Base-by-base conservation (phyloP, 2,329 filamentous ascomycete genomes). In the Colletotrichum caudatum region DNA sequence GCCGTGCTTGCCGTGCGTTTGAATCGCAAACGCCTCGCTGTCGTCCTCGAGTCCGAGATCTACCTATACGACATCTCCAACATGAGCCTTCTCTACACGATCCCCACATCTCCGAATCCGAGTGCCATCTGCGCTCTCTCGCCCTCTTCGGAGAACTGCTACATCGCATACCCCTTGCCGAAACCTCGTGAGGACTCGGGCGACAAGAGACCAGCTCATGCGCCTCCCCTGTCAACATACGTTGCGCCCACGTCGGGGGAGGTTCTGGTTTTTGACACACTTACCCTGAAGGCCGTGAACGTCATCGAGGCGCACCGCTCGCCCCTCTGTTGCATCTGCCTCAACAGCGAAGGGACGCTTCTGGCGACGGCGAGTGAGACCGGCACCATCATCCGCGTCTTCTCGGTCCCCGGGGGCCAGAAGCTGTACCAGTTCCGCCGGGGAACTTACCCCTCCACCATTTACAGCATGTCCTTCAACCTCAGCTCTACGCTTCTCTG, bases 401-500 rank as follows among this genome's bases (percentile, higher is more conserved):
- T 99, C 81, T 94, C 94, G 1, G 90, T 99, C 1, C 96, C 96
- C 3, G 90, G 91, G 74, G 96, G 94, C 14, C 92, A 95, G 78
- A 99, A 98, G 81, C 87, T 99, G 23, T 98, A 95, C 81, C 95
- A 99, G 80, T 99, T 99, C 83, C 90, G 96, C 71, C 91, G 96
- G 74, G 96, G 96, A 54, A 98, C 95, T 2, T 98, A 98, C 81
- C 96, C 96, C 0, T 95, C 95, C 1, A 92, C 94, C 51, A 99
- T 99, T 76, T 98, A 95, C 83, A 97, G 94, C 88, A 98, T 99
- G 94, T 97, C 95, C 1, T 99, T 99, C 84, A 99, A 99, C 81
- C 91, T 94, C 61, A 94, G 93, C 71, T 97, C 95, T 2, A 97
- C 95, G 1, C 86, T 99, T 14, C 89, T 99, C 46, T 98, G 95